These are phyloP conservation scores for Mucuna pruriens DNA, from an alignment of 306 rosid genomes.

Conservation along the genomic window DNA sequence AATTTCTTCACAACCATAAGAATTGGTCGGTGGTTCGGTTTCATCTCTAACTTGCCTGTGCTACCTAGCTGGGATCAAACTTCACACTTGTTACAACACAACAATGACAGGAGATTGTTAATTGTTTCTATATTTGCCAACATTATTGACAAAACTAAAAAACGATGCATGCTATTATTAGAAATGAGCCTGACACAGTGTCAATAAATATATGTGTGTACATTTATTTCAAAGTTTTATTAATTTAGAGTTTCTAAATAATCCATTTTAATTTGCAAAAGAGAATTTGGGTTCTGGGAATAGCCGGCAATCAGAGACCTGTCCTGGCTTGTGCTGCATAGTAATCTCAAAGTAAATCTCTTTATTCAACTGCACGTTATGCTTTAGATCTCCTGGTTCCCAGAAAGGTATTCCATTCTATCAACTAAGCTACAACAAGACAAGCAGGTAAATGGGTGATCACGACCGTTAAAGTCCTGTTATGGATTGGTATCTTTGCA, in stretches of 20 bases:
- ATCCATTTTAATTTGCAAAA: not conserved
- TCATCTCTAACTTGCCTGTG: slow-evolving; percentile 24
- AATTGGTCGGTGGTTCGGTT: slow-evolving; percentile 55
- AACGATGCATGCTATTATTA: not conserved
- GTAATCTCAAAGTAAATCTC: slow-evolving; percentile 40
- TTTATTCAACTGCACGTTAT: slow-evolving; percentile 16
- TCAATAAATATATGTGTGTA: not conserved
- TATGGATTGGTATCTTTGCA: slow-evolving; percentile 53
- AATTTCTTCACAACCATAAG: slow-evolving; percentile 57
- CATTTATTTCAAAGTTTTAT: not conserved
- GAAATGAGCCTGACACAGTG: not conserved
- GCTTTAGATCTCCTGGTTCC: slow-evolving; percentile 52
- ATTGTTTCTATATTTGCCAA: slow-evolving; percentile 13
- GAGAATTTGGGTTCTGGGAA: not conserved
- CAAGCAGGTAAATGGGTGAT: slow-evolving; percentile 47
- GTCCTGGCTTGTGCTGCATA: slow-evolving; percentile 10
- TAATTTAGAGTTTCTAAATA: not conserved
- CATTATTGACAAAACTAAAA: not conserved
- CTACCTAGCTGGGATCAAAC: not conserved
- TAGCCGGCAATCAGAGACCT: slow-evolving; percentile 2
- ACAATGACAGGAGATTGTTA: not conserved
- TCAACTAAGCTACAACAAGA: slow-evolving; percentile 52
- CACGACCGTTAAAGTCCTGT: slow-evolving; percentile 57
- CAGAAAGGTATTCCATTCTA: slow-evolving; percentile 44
- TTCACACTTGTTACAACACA: not conserved